A percentile compares a stretch with the other conserved stretches of the same genome.
Conservation (phyloP, 2,329 filamentous ascomycete genomes). For the Trichothecium roseum region DNA sequence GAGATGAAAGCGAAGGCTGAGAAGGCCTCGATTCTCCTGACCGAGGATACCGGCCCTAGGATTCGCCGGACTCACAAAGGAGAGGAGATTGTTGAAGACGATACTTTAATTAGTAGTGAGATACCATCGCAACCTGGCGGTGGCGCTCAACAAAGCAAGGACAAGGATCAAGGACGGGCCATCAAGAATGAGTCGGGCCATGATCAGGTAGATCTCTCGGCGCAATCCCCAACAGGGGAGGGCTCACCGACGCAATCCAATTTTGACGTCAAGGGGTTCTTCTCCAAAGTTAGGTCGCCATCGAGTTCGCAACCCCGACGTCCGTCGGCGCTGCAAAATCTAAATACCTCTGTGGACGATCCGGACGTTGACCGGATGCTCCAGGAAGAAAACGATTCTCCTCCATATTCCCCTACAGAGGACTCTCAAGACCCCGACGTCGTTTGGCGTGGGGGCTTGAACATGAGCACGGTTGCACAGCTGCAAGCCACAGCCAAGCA, state of each 20-base stretch:
- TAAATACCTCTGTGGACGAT: slow-evolving; percentile 56
- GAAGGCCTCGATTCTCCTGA: slow-evolving; percentile 75
- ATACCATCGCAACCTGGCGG: slow-evolving; percentile 8
- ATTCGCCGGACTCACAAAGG: slow-evolving; percentile 90
- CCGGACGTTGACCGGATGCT: slow-evolving; percentile 84
- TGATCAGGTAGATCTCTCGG: slow-evolving; percentile 15
- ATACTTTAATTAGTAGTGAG: slow-evolving; percentile 31
- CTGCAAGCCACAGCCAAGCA: slow-evolving; percentile 72
- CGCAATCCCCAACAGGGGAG: slow-evolving; percentile 27
- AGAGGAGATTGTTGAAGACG: slow-evolving; percentile 78
- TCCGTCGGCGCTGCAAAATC: slow-evolving; percentile 34
- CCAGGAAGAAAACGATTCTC: slow-evolving; percentile 69
- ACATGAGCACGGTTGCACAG: slow-evolving; percentile 68
- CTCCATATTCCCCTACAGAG: slow-evolving; percentile 75
- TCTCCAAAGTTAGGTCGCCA: slow-evolving; percentile 73
- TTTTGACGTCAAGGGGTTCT: slow-evolving; percentile 82
- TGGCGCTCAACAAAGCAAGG: not conserved
- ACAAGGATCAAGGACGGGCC: slow-evolving; percentile 9
- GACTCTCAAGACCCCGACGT: slow-evolving; percentile 56
- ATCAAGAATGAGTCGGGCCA: slow-evolving; percentile 23
- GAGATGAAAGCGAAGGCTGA: slow-evolving; percentile 69
- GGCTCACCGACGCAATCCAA: slow-evolving; percentile 45
- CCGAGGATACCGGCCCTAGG: slow-evolving; percentile 59
- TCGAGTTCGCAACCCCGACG: slow-evolving; percentile 35
- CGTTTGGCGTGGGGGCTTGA: slow-evolving; percentile 67